Evolutionary conservation across 2,329 filamentous ascomycete species (phyloP).

Genomic region (Coleophoma crateriformis): DNA sequence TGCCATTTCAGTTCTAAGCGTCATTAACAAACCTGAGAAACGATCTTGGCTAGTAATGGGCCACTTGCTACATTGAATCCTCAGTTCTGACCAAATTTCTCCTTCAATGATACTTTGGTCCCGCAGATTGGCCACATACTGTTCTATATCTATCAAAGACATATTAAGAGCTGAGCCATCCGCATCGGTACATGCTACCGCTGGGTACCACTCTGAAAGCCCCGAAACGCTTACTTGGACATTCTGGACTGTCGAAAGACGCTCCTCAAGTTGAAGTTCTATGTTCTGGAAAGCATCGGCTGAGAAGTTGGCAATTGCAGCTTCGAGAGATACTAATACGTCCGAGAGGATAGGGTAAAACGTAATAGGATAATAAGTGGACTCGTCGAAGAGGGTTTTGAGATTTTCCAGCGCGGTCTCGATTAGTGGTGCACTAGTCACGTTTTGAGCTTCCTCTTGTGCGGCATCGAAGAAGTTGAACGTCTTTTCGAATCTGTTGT

Average conservation of each 20-base stretch:
- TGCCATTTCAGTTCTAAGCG: not conserved
- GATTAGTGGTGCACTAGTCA: slow-evolving; percentile 13
- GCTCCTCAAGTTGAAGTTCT: not conserved
- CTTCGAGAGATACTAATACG: not conserved
- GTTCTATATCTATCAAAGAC: slow-evolving; percentile 5
- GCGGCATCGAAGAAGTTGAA: slow-evolving; percentile 7
- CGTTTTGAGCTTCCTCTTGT: slow-evolving; percentile 6
- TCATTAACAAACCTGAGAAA: not conserved
- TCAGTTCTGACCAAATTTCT: slow-evolving; percentile 31
- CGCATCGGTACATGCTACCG: not conserved
- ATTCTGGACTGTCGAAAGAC: not conserved
- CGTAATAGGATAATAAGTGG: not conserved
- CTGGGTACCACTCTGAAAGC: not conserved
- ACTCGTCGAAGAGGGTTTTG: not conserved
- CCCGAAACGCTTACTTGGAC: not conserved
- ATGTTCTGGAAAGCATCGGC: too few species aligned
- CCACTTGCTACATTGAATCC: slow-evolving; percentile 22
- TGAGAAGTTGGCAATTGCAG: not conserved
- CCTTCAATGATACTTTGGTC: slow-evolving; percentile 35
- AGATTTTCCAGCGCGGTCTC: not conserved
- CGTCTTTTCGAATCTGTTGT: slow-evolving; percentile 13
- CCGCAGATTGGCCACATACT: slow-evolving; percentile 4
- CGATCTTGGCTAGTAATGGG: slow-evolving; percentile 15
- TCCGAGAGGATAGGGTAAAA: not conserved
- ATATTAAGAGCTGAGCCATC: not conserved